Evolutionary conservation across 768 basidiomycete genomes (phyloP), one percentile per base, ranked within the genome.

Genomic region (Panaeolus papilionaceus): DNA sequence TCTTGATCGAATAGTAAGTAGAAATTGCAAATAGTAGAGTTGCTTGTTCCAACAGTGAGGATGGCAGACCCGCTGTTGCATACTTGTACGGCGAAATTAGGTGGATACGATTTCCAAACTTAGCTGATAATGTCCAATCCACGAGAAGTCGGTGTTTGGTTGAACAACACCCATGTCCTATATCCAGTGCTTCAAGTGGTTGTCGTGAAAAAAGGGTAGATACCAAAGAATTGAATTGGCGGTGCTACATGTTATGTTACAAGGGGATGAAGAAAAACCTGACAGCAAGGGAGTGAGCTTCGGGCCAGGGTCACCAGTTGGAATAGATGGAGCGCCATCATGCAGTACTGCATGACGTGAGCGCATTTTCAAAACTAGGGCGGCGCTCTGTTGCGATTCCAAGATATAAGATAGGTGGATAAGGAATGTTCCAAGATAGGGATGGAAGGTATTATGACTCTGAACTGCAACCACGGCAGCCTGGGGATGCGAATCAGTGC

Each of bases 381-480:
- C 23, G 2, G 54, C 26, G 14, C 54, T 49, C 47, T 49, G 20
- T 6, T 49, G 47, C 47, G 47, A 49, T 14, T 23, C 23, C 47
- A 23, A 8, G 2, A 20, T 49, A 49, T 49, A 12, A 5, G 47
- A 49, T 49, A 18, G 20, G 18, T n/a, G 47, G 47, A 2, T 18
- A 49, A 49, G 47, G 11, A 26, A 7, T 2, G n/a, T 26, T 49
- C 54, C 28, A 4, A 58, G 33, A 58, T 33, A 12, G 54, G 28
- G 54, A 33, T 28, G 11, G 54, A 14, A 58, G n/a, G 28, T 33
- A 51, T 71, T 61, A 76, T 37, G 75, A 94, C 76, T 95, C 94
- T 16, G 94, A 96, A 73, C 94, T 95, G 73, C 94, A 96, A 10
- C 94, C 94, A 70, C 92, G 91, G 74, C 94, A 96, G 12, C 94